Evolutionary conservation across 192 early-diverging fungal genomes (phyloP), one percentile per base, ranked within the genome.

Genomic region (Entophlyctis luteolus): DNA sequence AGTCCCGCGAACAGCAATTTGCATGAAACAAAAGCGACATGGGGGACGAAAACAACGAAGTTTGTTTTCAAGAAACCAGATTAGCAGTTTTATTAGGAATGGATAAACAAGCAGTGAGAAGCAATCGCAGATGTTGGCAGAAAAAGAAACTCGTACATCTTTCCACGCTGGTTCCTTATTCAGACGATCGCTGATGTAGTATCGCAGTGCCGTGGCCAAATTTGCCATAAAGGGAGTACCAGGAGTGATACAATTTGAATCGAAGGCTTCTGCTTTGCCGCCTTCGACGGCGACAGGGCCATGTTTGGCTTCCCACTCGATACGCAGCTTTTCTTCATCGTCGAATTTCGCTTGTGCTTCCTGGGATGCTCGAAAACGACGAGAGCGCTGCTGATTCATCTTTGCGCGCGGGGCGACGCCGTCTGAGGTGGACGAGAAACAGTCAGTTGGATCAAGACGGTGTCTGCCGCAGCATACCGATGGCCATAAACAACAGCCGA

Each of bases 341-440:
- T 78, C 81, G 10, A 77, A 75, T 48, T 82, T 81, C 31, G 87
- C 86, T 50, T 80, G 71, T 0, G 85, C 88, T 71, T 97, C 95
- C 75, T 88, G 91, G 27, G 95, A 92, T 1, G 97, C 92, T 59
- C 94, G 86, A 81, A 99, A 99, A 39, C 96, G 89, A 33, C 96
- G 87, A 3, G 92, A 92, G 14, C 96, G 89, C 77, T 99, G 96
- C 76, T 99, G 94, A 71, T 99, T 99, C 95, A 99, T 99, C 73
- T 99, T 99, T 25, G 96, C 96, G 47, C 96, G 85, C 22, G 96
- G 96, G 0, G 96, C 96, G 48, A 99, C 96, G 48, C 98, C 96
- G 62, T 87, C 81, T 82, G 42, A 28, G 28, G 12, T 34, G 36
- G 8, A 12, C 10, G 39, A 54, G 18, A 23, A 45, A 38, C 62